phyloP scores from a whole-genome alignment of 169 alveolate genomes.

The Plasmodium cynomolgi region DNA sequence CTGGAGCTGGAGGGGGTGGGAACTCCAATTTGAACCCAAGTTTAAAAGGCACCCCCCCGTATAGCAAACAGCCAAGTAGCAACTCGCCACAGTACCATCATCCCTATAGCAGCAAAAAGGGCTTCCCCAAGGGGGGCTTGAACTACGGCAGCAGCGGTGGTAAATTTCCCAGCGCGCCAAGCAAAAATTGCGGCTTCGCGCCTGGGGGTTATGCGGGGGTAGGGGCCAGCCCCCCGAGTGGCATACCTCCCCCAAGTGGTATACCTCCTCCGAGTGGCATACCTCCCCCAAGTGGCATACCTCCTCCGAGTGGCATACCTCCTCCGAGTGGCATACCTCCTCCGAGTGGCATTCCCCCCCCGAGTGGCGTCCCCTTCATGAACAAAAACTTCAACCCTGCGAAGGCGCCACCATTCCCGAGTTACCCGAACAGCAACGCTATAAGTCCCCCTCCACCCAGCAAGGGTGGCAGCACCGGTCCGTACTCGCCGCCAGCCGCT shows the following conservation, averaged over 20 bases:
- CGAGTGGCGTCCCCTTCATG: neutral
- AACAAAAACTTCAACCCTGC: slow-evolving; percentile 11
- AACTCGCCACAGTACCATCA: neutral
- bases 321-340: neutral
- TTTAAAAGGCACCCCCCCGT: neutral
- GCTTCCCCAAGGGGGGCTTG: neutral
- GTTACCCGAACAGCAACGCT: slow-evolving; percentile 3
- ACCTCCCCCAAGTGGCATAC: neutral
- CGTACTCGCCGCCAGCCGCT: neutral
- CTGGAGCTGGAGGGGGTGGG: neutral
- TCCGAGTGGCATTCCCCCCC: neutral
- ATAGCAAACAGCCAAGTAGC: slow-evolving; percentile 21
- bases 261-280: neutral
- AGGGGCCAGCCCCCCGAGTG: neutral
- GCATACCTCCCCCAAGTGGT: neutral
- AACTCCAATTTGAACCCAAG: slow-evolving; percentile 13
- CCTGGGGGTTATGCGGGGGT: neutral
- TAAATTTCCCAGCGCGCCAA: neutral
- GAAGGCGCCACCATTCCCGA: neutral
- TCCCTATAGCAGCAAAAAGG: neutral
- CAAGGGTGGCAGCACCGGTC: neutral
- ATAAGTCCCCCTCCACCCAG: neutral
- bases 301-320: neutral
- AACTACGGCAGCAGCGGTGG: neutral
- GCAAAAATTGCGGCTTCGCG: neutral